Base-by-base conservation (phyloP, 108 stramenopile genomes). In the Cyclostephanos tholiformis region DNA sequence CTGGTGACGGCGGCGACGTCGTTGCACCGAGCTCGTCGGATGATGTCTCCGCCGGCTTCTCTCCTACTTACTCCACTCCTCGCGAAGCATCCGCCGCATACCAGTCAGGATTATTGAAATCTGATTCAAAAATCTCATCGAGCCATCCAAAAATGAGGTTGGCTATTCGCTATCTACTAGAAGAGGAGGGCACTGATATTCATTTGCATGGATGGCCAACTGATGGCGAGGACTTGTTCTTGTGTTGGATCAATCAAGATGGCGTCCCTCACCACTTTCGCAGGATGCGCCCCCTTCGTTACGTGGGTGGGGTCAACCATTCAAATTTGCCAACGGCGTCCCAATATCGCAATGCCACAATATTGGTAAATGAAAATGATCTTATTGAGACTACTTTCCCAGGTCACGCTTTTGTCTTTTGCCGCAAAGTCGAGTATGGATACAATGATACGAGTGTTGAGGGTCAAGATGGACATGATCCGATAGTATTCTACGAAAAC, bases 371-470 rank as follows among this genome's bases (percentile, higher is more conserved):
- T 52, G 72, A 64, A 38, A 74, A 60, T 32, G 89, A 87, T 84
- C 87, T 84, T 49, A 82, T 91, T 29, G 93, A 94, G 63, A 71
- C 65, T 56, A 85, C 89, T 0, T 74, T 32, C 50, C 72, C 72
- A 10, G 91, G 93, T 17, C 89, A 94, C 75, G 86, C 89, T 43
- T 94, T 94, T 79, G 75, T 85, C 68, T 82, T 76, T 79, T 69
- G 88, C 82, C 43, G 68, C 26, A 39, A 67, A 22, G 46, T 80
- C 27, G 43, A 69, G 14, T 63, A 29, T 39, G 22, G 44, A 7
- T 22, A 50, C 48, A 56, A 8, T 13, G 50, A 25, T n/a, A 22
- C 14, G 13, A 23, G 3, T n/a, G 73, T 17, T 6, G 36, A 41
- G 27, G 12, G 14, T 35, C 49, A 23, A 39, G 27, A 25, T 48